Percentiles rank a stretch among this genome's conserved stretches.
These are phyloP conservation scores for Arabidopsis lyrata DNA, from an alignment of 441 rosid genomes.

Conservation along the genomic window DNA sequence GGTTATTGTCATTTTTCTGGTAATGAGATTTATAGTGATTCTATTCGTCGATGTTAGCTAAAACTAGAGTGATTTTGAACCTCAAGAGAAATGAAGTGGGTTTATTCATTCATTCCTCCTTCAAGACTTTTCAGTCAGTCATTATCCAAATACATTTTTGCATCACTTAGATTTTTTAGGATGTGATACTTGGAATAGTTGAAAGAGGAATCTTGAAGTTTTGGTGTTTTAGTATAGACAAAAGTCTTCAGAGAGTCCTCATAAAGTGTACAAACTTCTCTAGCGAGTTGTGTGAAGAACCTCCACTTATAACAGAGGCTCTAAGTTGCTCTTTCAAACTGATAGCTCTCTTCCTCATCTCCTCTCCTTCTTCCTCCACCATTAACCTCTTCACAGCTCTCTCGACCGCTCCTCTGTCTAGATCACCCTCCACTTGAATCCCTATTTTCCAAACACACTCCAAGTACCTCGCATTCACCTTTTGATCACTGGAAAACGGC, in stretches of 20 bases:
- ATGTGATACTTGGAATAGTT: not conserved
- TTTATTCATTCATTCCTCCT: not conserved
- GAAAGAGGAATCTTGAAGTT: too few relatives aligned
- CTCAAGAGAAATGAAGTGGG: not conserved
- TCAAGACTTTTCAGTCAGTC: not conserved
- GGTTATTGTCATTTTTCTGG: not conserved
- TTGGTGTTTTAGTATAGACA: not conserved
- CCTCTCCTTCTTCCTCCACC: slow-evolving; percentile 48
- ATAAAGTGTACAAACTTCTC: slow-evolving; percentile 34
- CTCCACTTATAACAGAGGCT: slow-evolving; percentile 33
- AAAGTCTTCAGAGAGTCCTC: slow-evolving; percentile 14
- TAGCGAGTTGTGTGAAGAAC: slow-evolving; percentile 42
- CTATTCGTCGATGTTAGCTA: not conserved
- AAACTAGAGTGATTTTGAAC: slow-evolving; percentile 6
- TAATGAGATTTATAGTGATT: not conserved
- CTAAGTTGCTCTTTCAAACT: slow-evolving; percentile 35
- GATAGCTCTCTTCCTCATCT: slow-evolving; percentile 42
- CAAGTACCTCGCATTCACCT: slow-evolving; percentile 40
- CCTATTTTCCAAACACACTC: slow-evolving; percentile 54
- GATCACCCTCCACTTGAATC: slow-evolving; percentile 37
- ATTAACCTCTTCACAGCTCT: slow-evolving; percentile 45
- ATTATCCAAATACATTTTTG: not conserved
- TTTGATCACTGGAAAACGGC: slow-evolving; percentile 44
- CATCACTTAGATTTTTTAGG: not conserved
- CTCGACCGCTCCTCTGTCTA: slow-evolving; percentile 42